Base-by-base conservation (phyloP, 352 stramenopile species). In the Phytophthora boehmeriae region DNA sequence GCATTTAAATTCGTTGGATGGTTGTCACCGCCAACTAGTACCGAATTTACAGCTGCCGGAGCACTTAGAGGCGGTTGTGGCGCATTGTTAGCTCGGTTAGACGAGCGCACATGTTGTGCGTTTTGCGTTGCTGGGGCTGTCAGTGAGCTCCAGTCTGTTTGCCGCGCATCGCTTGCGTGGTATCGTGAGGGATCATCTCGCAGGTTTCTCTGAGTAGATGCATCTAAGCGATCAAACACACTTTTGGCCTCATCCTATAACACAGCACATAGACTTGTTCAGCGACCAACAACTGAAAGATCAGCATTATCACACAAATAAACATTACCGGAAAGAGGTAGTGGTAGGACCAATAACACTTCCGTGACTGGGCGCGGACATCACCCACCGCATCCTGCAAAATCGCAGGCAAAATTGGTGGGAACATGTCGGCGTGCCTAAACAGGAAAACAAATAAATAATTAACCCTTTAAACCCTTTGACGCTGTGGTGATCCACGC, bases 301-400 rank as follows among this genome's bases (percentile, higher is more conserved):
- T 9, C 11, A 36, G 11, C 0, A 20, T 52, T 27, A 30, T n/a
- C n/a, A 17, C 14, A 20, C 20, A n/a, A 62, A 19, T 11, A 61
- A 30, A 43, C 16, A 51, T 13, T 65, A 88, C 82, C 23, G 78
- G 65, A 30, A 93, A 95, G 5, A 91, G 52, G 22, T 80, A 35
- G 36, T 93, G 81, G 43, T 87, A 82, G 13, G 80, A 75, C 86
- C 86, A 95, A 48, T 83, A 95, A 32, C 82, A 93, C 46, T 92
- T 91, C 56, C 86, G 75, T 25, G 84, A 80, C 43, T 90, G 78
- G 4, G 79, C 78, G 5, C 86, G 84, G n/a, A 93, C 86, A 48
- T 95, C 84, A 10, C 61, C 74, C 5, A 91, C 57, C 5, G 86
- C 86, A 39, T 95, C 86, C 30, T 80, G 79, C 13, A 95, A 54